These are phyloP conservation scores for Phylloporus rhodoxanthus DNA, from an alignment of 768 basidiomycete genomes.

Conservation along the genomic window DNA sequence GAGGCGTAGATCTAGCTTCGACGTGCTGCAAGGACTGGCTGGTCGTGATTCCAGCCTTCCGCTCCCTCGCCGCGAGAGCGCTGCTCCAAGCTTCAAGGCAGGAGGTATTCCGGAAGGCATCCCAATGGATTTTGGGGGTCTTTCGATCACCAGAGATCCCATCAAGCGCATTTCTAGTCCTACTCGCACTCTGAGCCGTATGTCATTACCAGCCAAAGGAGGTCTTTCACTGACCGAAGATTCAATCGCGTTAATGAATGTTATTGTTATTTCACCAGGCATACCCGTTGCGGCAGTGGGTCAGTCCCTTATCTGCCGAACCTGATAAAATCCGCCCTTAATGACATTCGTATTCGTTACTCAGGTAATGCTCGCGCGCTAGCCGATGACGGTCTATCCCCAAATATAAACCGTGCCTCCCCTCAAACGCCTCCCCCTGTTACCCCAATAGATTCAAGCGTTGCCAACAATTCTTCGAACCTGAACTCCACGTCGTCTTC, in stretches of 20 bases:
- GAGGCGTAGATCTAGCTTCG: constrained; percentile 64
- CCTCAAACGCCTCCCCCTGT: constrained; percentile 28
- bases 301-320: constrained; percentile 34
- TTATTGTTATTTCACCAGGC: constrained; percentile 39
- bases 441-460: constrained; percentile 33
- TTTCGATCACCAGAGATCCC: constrained; percentile 33
- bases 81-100: constrained; percentile 32
- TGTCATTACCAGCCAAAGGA: constrained; percentile 32
- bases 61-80: constrained; percentile 53
- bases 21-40: constrained; percentile 62
- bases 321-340: constrained; percentile 13
- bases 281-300: constrained; percentile 77
- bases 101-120: constrained; percentile 71
- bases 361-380: constrained; percentile 79
- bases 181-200: constrained; percentile 74
- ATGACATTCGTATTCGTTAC: constrained; percentile 13
- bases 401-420: constrained; percentile 30
- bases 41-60: constrained; percentile 74
- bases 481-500: constrained; percentile 34
- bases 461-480: constrained; percentile 19
- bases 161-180: constrained; percentile 62
- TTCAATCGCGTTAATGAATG: constrained; percentile 20
- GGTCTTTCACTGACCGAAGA: constrained; percentile 15
- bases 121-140: constrained; percentile 49
- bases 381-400: constrained; percentile 61